phyloP scores from a whole-genome alignment of 129 eudicot genomes.

The Kitagawia praeruptora region DNA sequence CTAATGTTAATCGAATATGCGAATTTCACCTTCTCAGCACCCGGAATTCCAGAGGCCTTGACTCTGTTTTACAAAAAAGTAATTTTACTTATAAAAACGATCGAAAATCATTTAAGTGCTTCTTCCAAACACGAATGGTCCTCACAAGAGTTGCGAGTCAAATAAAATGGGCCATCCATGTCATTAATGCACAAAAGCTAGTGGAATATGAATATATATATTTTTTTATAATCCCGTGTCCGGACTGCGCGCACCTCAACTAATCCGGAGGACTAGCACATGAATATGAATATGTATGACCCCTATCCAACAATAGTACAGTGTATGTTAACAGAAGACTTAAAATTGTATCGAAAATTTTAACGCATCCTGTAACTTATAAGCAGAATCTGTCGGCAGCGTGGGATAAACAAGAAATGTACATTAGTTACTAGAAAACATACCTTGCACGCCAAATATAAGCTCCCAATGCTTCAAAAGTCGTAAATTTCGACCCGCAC shows the following conservation, averaged over 20 bases:
- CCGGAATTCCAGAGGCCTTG: constrained; percentile 38
- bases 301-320: no score
- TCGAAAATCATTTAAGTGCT: background rate
- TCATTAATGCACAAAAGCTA: no score
- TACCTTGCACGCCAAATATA: constrained; percentile 77
- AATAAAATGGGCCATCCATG: no score
- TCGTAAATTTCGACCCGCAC: constrained; percentile 57
- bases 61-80: constrained; percentile 32
- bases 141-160: no score
- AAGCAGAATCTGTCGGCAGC: background rate
- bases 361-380: background rate
- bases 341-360: background rate
- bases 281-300: no score
- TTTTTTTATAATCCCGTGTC: no score
- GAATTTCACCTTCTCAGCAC: constrained; percentile 48
- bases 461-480: constrained; percentile 88
- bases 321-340: background rate
- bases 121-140: background rate
- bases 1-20: constrained; percentile 60
- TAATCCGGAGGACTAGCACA: no score
- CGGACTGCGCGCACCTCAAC: no score
- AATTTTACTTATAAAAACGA: background rate
- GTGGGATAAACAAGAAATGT: background rate
- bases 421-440: no score
- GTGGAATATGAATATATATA: no score